phyloP scores from a whole-genome alignment of 257 asterid genomes.

The Ilex aquifolium region DNA sequence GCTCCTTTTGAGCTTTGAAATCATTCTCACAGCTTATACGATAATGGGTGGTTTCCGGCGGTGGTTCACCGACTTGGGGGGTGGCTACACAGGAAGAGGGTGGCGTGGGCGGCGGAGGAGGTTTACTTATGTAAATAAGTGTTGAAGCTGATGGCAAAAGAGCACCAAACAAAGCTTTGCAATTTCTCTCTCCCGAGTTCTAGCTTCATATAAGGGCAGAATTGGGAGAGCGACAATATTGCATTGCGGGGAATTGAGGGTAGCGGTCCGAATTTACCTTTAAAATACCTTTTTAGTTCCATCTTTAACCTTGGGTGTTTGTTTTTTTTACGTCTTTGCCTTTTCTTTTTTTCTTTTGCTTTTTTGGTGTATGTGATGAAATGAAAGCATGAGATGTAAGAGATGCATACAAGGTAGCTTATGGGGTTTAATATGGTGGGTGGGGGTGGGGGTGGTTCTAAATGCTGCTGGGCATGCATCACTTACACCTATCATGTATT shows the following conservation, averaged over 20 bases:
- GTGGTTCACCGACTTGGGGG: neutral
- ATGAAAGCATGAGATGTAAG: slow-evolving; percentile 40
- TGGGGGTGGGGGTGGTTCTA: neutral
- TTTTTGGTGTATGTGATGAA: neutral
- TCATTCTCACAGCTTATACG: neutral
- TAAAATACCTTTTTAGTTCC: slow-evolving; percentile 2
- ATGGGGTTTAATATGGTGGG: neutral
- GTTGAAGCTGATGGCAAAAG: neutral
- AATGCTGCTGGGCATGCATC: slow-evolving; percentile 36
- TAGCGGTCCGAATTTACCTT: slow-evolving; percentile 49
- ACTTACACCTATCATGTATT: slow-evolving; percentile 25
- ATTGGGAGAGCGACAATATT: slow-evolving; percentile 32
- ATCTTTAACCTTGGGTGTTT: slow-evolving; percentile 4
- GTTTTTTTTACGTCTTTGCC: neutral
- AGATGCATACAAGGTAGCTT: slow-evolving; percentile 47
- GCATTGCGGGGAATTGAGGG: slow-evolving; percentile 64
- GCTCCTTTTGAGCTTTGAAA: neutral
- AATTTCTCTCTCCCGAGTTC: slow-evolving; percentile 40
- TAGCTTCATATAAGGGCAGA: slow-evolving; percentile 19
- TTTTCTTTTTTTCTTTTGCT: neutral
- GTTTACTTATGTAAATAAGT: slow-evolving; percentile 1
- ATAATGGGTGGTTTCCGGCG: slow-evolving; percentile 15
- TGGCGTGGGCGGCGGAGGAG: slow-evolving; percentile 15
- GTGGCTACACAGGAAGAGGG: neutral
- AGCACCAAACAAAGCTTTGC: slow-evolving; percentile 21